These are phyloP conservation scores for Saccharum officinarum DNA, from an alignment of 176 grass and related monocot species.

Conservation along the genomic window DNA sequence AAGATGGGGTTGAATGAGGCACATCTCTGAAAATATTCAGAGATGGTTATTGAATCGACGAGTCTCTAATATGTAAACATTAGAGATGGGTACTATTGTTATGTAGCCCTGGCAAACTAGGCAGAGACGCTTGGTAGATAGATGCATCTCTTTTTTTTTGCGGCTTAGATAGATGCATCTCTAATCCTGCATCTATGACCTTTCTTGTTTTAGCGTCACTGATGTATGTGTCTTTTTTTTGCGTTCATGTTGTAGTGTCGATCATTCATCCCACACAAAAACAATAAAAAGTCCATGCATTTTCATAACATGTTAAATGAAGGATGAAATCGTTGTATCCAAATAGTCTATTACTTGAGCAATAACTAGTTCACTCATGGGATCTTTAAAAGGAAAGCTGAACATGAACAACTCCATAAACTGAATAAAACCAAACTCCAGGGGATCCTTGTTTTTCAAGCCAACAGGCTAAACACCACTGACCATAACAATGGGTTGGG, in stretches of 20 bases:
- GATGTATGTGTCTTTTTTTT: neutral
- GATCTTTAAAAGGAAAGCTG: conserved; percentile 6
- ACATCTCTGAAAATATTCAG: no score
- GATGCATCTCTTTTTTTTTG: no score
- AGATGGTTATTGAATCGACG: no score
- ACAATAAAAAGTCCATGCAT: neutral
- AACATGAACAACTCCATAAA: conserved; percentile 11
- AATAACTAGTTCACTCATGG: neutral
- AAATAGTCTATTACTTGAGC: neutral
- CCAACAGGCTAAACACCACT: neutral
- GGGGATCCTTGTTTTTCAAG: conserved; percentile 13
- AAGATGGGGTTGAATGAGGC: no score
- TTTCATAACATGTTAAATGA: neutral
- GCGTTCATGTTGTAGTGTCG: neutral
- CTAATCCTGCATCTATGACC: no score
- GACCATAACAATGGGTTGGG: conserved; percentile 21
- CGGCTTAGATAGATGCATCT: no score
- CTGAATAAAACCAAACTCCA: neutral
- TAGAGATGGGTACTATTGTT: no score
- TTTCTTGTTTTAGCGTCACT: no score
- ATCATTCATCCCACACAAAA: neutral
- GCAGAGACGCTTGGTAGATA: no score
- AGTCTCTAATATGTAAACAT: no score
- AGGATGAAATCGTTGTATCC: neutral
- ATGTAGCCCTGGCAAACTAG: no score